phyloP scores from a whole-genome alignment of 192 early-diverging fungal genomes.

The Geranomyces variabilis region DNA sequence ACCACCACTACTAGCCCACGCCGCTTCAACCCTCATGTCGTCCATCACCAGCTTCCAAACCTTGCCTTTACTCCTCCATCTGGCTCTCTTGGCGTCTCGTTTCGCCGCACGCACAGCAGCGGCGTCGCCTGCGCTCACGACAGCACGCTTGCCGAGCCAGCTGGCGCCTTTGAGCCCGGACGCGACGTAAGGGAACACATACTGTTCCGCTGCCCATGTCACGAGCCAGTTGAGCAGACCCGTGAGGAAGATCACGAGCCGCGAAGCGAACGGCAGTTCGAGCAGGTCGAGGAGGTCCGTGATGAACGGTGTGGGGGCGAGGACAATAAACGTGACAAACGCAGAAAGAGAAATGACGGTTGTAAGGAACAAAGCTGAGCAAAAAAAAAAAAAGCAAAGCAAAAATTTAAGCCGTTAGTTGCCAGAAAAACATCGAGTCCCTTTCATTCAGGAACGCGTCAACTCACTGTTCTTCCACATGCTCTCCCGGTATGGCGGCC shows the following conservation, averaged over 20 bases:
- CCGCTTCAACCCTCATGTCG: constrained; percentile 33
- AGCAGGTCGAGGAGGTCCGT: constrained; percentile 72
- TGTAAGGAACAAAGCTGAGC: constrained; percentile 54
- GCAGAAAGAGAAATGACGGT: constrained; percentile 60
- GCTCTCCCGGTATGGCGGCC: constrained; percentile 89
- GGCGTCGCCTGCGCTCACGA: constrained; percentile 2
- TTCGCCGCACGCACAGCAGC: constrained; percentile 2
- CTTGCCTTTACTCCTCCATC: constrained; percentile 51
- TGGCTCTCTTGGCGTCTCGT: constrained; percentile 27
- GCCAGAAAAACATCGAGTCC: too few relatives aligned
- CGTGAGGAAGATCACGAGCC: constrained; percentile 59
- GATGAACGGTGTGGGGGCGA: constrained; percentile 58
- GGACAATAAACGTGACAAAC: constrained; percentile 51
- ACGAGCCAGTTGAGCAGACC: constrained; percentile 65
- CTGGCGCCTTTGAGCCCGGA: constrained; percentile 17
- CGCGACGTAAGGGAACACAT: constrained; percentile 38
- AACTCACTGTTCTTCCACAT: constrained; percentile 84
- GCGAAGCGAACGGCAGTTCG: constrained; percentile 41
- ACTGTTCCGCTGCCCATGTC: constrained; percentile 41
- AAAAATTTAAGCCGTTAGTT: neutral
- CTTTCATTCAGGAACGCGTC: neutral
- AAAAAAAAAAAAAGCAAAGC: neutral
- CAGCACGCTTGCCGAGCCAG: constrained; percentile 19
- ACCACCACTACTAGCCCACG: neutral
- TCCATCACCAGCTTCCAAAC: constrained; percentile 47